A percentile compares a stretch with the other conserved stretches of the same genome.
phyloP scores from a whole-genome alignment of 2,329 filamentous ascomycete species.

The Talaromyces albobiverticillius region DNA sequence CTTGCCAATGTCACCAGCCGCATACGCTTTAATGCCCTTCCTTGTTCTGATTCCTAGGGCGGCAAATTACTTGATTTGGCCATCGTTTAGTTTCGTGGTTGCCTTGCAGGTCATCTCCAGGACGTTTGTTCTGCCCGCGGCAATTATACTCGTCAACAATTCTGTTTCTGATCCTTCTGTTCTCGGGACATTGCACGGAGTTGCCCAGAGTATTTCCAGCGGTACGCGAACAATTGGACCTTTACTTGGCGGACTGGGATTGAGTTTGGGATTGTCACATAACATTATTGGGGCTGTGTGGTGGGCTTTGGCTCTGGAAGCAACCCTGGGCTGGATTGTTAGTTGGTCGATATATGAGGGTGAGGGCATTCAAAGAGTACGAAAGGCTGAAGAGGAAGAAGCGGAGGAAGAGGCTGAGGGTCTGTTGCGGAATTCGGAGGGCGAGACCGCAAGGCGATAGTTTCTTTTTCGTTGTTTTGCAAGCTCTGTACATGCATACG shows the following conservation, averaged over 20 bases:
- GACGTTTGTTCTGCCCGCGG: conserved; percentile 64
- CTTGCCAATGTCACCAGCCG: conserved; percentile 66
- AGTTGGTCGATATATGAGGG: conserved; percentile 64
- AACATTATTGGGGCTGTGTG: conserved; percentile 57
- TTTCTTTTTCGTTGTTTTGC: not conserved
- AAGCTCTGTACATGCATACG: not conserved
- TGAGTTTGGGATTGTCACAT: conserved; percentile 51
- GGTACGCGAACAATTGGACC: conserved; percentile 57
- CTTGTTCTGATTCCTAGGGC: conserved; percentile 64
- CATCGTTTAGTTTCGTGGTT: conserved; percentile 61
- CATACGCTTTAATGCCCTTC: conserved; percentile 69
- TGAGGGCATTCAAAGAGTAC: conserved; percentile 54
- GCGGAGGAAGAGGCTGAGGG: not conserved
- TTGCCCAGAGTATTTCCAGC: conserved; percentile 56
- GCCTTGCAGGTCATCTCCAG: conserved; percentile 68
- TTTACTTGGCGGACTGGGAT: conserved; percentile 53
- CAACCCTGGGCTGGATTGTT: conserved; percentile 56
- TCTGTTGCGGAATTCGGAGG: conserved; percentile 15
- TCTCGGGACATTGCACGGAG: conserved; percentile 58
- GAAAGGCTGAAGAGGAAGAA: conserved; percentile 17
- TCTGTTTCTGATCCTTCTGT: conserved; percentile 56
- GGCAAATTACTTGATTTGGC: conserved; percentile 56
- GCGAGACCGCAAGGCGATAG: conserved; percentile 5
- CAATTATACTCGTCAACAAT: conserved; percentile 61
- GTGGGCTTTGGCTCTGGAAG: conserved; percentile 56